Evolutionary conservation across 495 filamentous ascomycete species (phyloP), one percentile per base, ranked within the genome.

Genomic region (Hyaloscypha hepaticicola): DNA sequence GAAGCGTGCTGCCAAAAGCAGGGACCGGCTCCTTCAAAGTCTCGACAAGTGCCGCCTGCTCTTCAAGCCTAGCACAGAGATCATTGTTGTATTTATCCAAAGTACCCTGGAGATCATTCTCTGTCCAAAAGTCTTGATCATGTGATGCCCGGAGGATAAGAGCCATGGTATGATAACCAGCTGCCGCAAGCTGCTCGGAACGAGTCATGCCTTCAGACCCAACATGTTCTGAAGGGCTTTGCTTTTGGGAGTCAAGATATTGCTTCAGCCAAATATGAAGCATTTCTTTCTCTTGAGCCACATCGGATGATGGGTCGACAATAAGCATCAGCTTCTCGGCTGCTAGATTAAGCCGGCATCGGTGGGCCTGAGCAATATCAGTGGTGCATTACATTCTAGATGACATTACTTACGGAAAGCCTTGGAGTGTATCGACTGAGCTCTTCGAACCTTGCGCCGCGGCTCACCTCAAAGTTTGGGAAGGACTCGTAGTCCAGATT

Each of bases 401-500:
- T n/a, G 3, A 1, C 3, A 58, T 8, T n/a, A 72, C 76, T 55
- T 70, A 83, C 79, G 61, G 81, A 79, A 38, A 78, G 80, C 7
- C 73, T 75, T 1, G 80, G 80, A 12, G 76, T 77, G 25, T 77
- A 73, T 51, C 74, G 69, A 29, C 77, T 66, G 22, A 78, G 74
- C 22, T 79, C 73, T 48, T 78, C 74, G 22, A 81, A 73, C 5
- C 74, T 65, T 5, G 69, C 53, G 0, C 73, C 70, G 11, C 72
- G 57, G 5, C 60, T 63, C n/a, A 71, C 73, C 50, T 79, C 76
- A 50, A 78, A 76, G 27, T 78, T 77, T 8, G 78, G 72, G 48
- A 82, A 75, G 0, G 74, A 66, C 1, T 72, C 69, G 52, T 83
- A 83, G 66, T 84, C 80, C 1, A 76, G 77, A 8, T 70, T 73